Evolutionary conservation across 352 stramenopile genomes (phyloP).

Genomic region (Globisporangium nagaii): DNA sequence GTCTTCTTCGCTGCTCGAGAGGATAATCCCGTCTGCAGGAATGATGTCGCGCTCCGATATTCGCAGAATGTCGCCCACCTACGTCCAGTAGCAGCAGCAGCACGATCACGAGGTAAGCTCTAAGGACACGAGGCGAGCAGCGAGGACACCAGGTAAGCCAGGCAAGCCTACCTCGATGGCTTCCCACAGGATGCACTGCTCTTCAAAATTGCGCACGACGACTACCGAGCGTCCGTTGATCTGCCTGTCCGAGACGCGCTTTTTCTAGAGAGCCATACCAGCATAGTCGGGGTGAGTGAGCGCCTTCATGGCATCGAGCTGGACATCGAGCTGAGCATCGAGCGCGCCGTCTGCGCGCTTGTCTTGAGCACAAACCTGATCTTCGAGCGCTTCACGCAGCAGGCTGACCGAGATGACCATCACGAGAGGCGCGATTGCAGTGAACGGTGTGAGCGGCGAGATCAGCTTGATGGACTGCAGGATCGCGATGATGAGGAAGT

Average conservation of each 20-base stretch:
- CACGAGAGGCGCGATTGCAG: conserved; percentile 73
- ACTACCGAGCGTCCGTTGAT: conserved; percentile 55
- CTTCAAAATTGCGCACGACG: conserved; percentile 59
- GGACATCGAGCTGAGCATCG: no score
- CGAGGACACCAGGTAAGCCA: no score
- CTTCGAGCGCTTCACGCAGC: conserved; percentile 74
- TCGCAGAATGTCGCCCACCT: conserved; percentile 83
- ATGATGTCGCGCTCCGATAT: conserved; percentile 85
- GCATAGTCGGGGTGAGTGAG: background rate
- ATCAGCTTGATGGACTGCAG: conserved; percentile 83
- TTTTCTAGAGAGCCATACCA: conserved; percentile 22
- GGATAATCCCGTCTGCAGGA: conserved; percentile 88
- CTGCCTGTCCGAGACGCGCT: conserved; percentile 42
- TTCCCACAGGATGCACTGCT: conserved; percentile 58
- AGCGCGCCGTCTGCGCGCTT: no score
- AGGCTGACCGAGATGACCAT: conserved; percentile 79
- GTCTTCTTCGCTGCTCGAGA: conserved; percentile 80
- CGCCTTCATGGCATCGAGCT: no score
- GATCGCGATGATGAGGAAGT: conserved; percentile 39
- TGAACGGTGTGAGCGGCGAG: conserved; percentile 48
- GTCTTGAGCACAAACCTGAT: conserved; percentile 34
- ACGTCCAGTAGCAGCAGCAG: background rate
- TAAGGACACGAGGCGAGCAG: background rate
- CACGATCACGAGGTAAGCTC: background rate
- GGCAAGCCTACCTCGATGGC: conserved; percentile 71